A percentile compares a stretch with the other conserved stretches of the same genome.
phyloP scores from a whole-genome alignment of 495 filamentous ascomycete species.

The Lepraria neglecta region DNA sequence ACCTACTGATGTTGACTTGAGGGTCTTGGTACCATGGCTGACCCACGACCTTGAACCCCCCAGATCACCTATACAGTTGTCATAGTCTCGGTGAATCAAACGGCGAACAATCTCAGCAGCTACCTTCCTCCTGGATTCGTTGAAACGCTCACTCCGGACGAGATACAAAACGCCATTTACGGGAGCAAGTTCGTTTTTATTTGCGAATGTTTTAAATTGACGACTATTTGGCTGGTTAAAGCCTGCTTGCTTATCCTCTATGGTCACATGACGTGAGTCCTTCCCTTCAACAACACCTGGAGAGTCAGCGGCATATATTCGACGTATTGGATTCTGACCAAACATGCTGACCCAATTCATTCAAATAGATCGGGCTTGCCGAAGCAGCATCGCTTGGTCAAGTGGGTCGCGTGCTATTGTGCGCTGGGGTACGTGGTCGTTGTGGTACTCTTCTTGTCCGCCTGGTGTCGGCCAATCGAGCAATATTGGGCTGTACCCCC shows the following conservation, averaged over 20 bases:
- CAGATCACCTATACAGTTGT: conserved; percentile 46
- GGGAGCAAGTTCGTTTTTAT: conserved; percentile 53
- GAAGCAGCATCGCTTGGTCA: conserved; percentile 46
- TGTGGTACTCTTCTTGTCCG: conserved; percentile 56
- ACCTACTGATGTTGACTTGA: not conserved
- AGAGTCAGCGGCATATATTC: not conserved
- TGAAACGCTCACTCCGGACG: conserved; percentile 39
- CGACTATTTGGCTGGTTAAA: conserved; percentile 50
- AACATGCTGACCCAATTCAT: not conserved
- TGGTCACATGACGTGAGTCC: conserved; percentile 44
- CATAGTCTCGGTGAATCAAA: conserved; percentile 47
- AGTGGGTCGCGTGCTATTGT: conserved; percentile 49
- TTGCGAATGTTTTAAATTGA: conserved; percentile 39
- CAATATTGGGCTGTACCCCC: conserved; percentile 54
- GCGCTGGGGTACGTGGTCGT: conserved; percentile 52
- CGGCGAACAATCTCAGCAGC: conserved; percentile 46
- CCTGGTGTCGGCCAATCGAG: conserved; percentile 57
- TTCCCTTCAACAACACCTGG: not conserved
- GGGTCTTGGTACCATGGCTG: not conserved
- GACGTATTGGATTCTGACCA: not conserved
- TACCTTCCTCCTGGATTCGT: conserved; percentile 45
- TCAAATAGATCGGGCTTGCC: conserved; percentile 28
- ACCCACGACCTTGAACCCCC: not conserved
- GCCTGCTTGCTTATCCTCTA: conserved; percentile 50
- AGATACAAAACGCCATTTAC: conserved; percentile 41